Evolutionary conservation across 345 rosid species (phyloP).

Genomic region (Psidium friedrichsthalianum): DNA sequence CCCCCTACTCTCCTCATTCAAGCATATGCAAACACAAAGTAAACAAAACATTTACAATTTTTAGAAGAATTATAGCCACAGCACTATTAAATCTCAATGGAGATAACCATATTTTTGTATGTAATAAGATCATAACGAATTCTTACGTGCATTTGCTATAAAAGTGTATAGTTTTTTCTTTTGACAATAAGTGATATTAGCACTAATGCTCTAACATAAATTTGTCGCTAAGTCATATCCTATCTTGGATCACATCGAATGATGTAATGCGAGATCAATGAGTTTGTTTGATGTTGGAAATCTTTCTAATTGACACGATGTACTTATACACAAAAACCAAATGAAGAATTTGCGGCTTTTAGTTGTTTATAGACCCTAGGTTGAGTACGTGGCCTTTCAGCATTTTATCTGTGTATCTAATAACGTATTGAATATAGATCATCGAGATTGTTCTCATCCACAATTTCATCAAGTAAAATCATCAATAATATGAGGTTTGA

Average conservation of each 20-base stretch:
- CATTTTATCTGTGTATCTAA: neutral
- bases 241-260: neutral
- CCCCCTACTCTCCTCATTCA: too few species aligned
- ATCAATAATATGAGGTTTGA: neutral
- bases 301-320: neutral
- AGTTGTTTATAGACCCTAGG: neutral
- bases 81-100: neutral
- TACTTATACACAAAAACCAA: neutral
- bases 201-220: neutral
- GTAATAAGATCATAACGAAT: neutral
- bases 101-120: neutral
- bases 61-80: neutral
- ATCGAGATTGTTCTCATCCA: fast-evolving
- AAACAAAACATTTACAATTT: neutral
- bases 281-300: neutral
- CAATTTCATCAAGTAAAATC: neutral
- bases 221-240: neutral
- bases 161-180: neutral
- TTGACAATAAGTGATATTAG: neutral
- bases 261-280: neutral
- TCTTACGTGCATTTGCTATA: neutral
- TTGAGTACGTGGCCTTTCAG: neutral
- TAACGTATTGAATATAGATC: neutral
- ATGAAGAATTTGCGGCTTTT: neutral
- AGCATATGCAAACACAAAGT: neutral